Conservation (phyloP, 2,329 filamentous ascomycete genomes). For the Stachybotrys echinatus region DNA sequence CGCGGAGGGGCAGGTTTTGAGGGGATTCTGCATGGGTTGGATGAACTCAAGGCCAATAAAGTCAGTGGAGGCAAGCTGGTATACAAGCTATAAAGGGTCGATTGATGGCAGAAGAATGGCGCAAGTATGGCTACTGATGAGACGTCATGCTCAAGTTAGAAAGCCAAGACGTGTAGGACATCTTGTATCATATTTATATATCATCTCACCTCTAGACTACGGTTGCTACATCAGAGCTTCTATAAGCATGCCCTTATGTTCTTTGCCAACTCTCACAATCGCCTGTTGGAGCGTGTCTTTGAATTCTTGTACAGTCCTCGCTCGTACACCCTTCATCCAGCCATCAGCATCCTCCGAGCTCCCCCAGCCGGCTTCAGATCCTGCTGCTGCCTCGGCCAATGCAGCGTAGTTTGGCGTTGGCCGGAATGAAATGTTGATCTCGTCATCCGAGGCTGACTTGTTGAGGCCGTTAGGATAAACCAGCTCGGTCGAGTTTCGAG, state of each 20-base stretch:
- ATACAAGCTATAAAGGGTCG: conserved; percentile 30
- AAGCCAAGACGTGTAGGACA: no score
- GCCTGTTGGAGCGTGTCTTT: neutral
- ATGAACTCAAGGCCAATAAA: conserved; percentile 22
- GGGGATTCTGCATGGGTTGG: conserved; percentile 25
- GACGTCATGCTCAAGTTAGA: no score
- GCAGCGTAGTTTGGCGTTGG: conserved; percentile 7
- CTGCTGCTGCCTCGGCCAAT: conserved; percentile 5
- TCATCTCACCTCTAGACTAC: no score
- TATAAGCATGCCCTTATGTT: conserved; percentile 2
- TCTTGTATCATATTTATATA: no score
- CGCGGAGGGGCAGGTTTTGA: conserved; percentile 21
- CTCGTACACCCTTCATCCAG: conserved; percentile 4
- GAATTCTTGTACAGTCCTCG: neutral
- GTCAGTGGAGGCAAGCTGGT: conserved; percentile 38
- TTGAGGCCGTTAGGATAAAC: conserved; percentile 6
- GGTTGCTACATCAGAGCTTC: conserved; percentile 2
- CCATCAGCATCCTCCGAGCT: neutral
- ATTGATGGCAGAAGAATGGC: no score
- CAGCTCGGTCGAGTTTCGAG: conserved; percentile 7
- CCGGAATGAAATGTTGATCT: conserved; percentile 8
- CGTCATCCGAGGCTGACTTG: conserved; percentile 5
- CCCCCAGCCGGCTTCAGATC: neutral
- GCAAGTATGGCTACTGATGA: no score
- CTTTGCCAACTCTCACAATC: neutral